Base-by-base conservation (phyloP, 2,329 filamentous ascomycete genomes). In the Diaporthe caulivora region DNA sequence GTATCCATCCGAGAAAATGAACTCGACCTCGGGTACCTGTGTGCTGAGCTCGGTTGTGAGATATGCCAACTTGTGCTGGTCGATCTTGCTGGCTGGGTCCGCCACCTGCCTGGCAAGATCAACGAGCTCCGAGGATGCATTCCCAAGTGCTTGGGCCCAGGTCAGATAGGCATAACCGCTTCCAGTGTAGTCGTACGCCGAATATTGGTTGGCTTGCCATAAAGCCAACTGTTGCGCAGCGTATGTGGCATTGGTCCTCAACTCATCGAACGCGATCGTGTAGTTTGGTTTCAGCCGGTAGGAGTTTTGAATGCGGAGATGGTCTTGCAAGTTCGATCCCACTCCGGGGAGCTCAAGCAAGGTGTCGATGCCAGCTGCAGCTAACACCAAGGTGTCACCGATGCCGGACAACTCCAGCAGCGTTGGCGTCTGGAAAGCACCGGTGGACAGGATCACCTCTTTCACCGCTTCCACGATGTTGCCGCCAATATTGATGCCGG, bases 321-420 rank as follows among this genome's bases (percentile, higher is more conserved):
- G 86, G 76, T 88, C 86, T 76, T 86, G 84, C 47, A 87, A 80
- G 74, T 88, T 88, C 77, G 85, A 84, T 70, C 86, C 86, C 2
- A 88, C 84, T 31, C 82, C 83, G 1, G 84, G 82, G 49, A 86
- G 82, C 47, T 84, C 80, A 13, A 87, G 80, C 51, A 85, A 80
- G 26, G 81, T 75, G 0, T 78, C 75, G 37, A 88, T 81, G 13
- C 81, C 81, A 5, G 84, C 83, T n/a, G 77, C 77, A 11, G 68
- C 31, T 31, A 74, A 53, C 24, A 65, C 42, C 24, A 42, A 60
- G 6, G 68, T 37, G 42, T 74, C 57, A 31, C 72, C 72, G 29
- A 71, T 24, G 24, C 72, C 72, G 4, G 68, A 74, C 17, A 53
- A 18, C 34, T 74, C 72, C 40, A 74, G 47, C 24, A 74, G 60